These are phyloP conservation scores for Suillus fuscotomentosus DNA, from an alignment of 768 basidiomycete genomes.

Conservation along the genomic window DNA sequence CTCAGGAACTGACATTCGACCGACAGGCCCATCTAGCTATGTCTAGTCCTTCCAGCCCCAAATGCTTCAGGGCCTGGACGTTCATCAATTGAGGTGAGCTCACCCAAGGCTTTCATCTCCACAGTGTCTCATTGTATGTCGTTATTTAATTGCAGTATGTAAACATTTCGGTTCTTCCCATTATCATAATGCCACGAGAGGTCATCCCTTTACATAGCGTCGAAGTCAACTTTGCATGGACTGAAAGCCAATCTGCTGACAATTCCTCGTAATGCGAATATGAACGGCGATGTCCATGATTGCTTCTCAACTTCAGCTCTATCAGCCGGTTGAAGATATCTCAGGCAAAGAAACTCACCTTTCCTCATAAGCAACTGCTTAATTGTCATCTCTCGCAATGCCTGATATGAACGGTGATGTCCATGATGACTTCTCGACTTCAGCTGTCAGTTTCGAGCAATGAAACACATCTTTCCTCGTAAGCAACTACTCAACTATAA, in stretches of 20 bases:
- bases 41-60: neutral
- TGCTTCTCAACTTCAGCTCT: neutral
- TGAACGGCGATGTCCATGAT: neutral
- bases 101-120: neutral
- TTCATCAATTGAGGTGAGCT: neutral
- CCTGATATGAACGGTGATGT: neutral
- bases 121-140: neutral
- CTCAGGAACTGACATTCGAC: neutral
- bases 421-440: neutral
- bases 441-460: neutral
- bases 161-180: neutral
- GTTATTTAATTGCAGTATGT: neutral
- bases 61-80: neutral
- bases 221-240: neutral
- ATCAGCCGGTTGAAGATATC: too few relatives aligned
- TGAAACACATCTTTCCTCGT: neutral
- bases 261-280: neutral
- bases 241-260: neutral
- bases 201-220: neutral
- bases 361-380: neutral
- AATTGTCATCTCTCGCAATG: too few relatives aligned
- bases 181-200: neutral
- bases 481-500: neutral
- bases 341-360: neutral
- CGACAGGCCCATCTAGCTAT: neutral